A percentile compares a stretch with the other conserved stretches of the same genome.
Conservation (phyloP, 805 yeast genomes). For the Helenozyma baotianmanensis region DNA sequence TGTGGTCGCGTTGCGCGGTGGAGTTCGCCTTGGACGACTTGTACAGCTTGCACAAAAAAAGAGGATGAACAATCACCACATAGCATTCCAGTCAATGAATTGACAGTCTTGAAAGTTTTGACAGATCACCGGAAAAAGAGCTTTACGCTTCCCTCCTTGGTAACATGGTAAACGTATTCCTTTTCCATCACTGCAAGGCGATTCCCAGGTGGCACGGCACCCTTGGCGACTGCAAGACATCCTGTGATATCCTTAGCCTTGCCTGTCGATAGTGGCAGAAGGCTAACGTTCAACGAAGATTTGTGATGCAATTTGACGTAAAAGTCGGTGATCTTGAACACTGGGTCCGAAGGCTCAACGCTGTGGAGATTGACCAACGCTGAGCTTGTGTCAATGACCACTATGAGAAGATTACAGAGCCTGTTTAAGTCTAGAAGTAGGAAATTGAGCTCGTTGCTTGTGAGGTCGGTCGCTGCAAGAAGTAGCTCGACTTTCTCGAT, state of each 20-base stretch:
- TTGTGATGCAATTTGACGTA: slow-evolving; percentile 45
- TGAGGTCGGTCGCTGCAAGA: slow-evolving; percentile 36
- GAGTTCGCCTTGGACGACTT: slow-evolving; percentile 84
- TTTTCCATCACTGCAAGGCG: slow-evolving; percentile 42
- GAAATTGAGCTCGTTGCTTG: slow-evolving; percentile 30
- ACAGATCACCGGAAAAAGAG: too few relatives aligned
- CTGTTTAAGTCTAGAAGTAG: slow-evolving; percentile 28
- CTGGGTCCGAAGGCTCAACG: slow-evolving; percentile 24
- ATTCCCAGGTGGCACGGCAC: slow-evolving; percentile 36
- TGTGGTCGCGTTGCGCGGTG: slow-evolving; percentile 84
- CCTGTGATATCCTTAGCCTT: slow-evolving; percentile 83
- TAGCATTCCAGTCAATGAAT: too few relatives aligned
- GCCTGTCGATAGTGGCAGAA: slow-evolving; percentile 73
- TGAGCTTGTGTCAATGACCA: slow-evolving; percentile 34
- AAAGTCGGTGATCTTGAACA: slow-evolving; percentile 44
- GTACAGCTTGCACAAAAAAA: slow-evolving; percentile 43
- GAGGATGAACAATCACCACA: too few relatives aligned
- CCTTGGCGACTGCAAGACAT: slow-evolving; percentile 53
- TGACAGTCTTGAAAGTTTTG: too few relatives aligned
- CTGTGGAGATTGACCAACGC: slow-evolving; percentile 27
- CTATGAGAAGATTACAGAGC: slow-evolving; percentile 28
- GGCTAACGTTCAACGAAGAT: slow-evolving; percentile 47
- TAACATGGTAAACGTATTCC: slow-evolving; percentile 63
- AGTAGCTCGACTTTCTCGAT: slow-evolving; percentile 48
- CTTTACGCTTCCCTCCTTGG: too few relatives aligned